Evolutionary conservation across 1,284 basidiomycete species (phyloP), one percentile per base, ranked within the genome.

Genomic region (Rhizoctonia solani): DNA sequence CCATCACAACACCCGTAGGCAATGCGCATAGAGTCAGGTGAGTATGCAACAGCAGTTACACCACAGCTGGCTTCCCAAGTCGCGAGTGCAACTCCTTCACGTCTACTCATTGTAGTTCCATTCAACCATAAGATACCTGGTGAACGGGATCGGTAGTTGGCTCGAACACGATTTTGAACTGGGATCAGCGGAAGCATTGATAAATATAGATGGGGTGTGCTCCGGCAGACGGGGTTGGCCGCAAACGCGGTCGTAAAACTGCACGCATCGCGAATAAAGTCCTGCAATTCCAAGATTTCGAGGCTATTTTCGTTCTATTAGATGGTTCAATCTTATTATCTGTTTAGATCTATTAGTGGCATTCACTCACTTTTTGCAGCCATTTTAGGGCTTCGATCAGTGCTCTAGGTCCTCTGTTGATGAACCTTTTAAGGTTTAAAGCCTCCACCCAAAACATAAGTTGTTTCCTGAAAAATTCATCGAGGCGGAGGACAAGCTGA

Each of bases 131-230:
- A 6, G 13, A 46, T 6, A 6, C 44, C 44, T 19, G 6, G n/a
- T 5, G 44, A 14, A 14, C 8, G 8, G 6, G 6, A 6, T 19
- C 19, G n/a, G 44, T 46, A 46, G 44, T 19, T 46, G 6, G 11
- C 23, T 21, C 21, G 21, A 25, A 49, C 14, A 23, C 14, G 14
- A 21, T 21, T 49, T 4, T 49, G 46, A 11, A 6, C 16, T 4
- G 3, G 29, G 5, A 29, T 11, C 5, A 59, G 27, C 11, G 56
- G 37, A 2, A 59, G 16, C 9, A 25, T 42, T 11, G 42, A 59
- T n/a, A 47, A 34, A 34, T 59, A 59, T 2, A 59, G 5, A 42
- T 59, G 56, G 5, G 56, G 30, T 29, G 56, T 59, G 44, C 56
- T 59, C 29, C 8, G 13, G n/a, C n/a, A 37, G 13, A 37, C 21